Evolutionary conservation across 2,329 filamentous ascomycete species (phyloP).

Genomic region (Calonectria leucothoes): DNA sequence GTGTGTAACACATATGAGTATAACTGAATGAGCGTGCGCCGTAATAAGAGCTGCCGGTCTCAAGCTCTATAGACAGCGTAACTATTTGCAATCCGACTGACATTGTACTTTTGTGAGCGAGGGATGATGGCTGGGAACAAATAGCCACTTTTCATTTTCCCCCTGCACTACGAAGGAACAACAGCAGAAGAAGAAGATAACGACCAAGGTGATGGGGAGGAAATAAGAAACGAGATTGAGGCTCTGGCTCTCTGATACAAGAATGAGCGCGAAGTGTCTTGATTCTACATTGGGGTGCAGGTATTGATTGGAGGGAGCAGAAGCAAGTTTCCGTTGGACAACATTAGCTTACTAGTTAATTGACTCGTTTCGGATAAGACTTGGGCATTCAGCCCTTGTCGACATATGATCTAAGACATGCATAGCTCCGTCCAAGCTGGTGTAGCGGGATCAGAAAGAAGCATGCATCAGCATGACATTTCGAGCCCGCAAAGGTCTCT

Average conservation of each 20-base stretch:
- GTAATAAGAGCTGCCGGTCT: background rate
- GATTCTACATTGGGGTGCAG: background rate
- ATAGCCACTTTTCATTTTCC: background rate
- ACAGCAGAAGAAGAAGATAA: background rate
- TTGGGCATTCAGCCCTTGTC: background rate
- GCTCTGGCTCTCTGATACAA: background rate
- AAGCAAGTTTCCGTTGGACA: background rate
- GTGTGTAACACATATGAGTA: background rate
- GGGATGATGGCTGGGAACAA: background rate
- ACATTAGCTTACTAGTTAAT: constrained; percentile 1
- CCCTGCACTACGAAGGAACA: background rate
- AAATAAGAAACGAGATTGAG: background rate
- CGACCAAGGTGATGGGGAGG: too few species aligned
- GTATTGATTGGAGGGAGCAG: background rate
- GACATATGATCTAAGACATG: constrained; percentile 18
- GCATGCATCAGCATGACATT: background rate
- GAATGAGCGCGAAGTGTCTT: background rate
- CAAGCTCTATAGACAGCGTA: background rate
- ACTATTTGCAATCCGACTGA: background rate
- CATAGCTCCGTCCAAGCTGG: background rate
- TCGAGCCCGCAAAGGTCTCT: background rate
- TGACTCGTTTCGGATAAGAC: background rate
- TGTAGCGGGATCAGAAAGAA: background rate
- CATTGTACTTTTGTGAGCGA: background rate
- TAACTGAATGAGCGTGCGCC: background rate